Conservation (phyloP, 495 filamentous ascomycete species). For the Penicillium flavigenum region DNA sequence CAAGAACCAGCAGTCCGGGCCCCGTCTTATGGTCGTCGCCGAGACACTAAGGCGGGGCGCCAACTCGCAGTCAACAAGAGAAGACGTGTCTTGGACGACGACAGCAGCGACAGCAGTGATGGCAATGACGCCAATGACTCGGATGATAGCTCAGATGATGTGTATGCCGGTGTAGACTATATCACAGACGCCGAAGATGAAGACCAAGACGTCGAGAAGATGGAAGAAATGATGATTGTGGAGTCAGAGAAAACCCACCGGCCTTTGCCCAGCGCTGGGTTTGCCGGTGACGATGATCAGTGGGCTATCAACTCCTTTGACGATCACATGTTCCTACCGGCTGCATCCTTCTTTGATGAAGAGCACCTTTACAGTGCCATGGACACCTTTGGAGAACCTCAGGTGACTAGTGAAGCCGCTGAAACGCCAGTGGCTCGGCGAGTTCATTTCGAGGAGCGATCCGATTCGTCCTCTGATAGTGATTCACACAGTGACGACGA, state of each 20-base stretch:
- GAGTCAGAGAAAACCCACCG: conserved; percentile 51
- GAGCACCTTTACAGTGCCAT: conserved; percentile 50
- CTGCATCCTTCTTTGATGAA: conserved; percentile 53
- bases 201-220: conserved; percentile 67
- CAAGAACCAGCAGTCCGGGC: conserved; percentile 51
- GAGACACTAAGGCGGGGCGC: conserved; percentile 48
- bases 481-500: conserved; percentile 56
- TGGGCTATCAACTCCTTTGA: conserved; percentile 60
- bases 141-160: conserved; percentile 57
- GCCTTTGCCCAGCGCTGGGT: conserved; percentile 27
- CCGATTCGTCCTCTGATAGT: conserved; percentile 53
- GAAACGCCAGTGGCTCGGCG: conserved; percentile 46
- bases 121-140: conserved; percentile 34
- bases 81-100: conserved; percentile 60
- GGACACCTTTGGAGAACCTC: conserved; percentile 46
- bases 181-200: conserved; percentile 77
- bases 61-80: conserved; percentile 42
- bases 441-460: conserved; percentile 51
- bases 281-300: conserved; percentile 49
- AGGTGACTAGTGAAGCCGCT: conserved; percentile 44
- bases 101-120: conserved; percentile 57
- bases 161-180: conserved; percentile 73
- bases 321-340: conserved; percentile 47
- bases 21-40: conserved; percentile 52
- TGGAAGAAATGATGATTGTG: conserved; percentile 72